Conservation (phyloP, 345 rosid genomes). For the Citrus sp. region DNA sequence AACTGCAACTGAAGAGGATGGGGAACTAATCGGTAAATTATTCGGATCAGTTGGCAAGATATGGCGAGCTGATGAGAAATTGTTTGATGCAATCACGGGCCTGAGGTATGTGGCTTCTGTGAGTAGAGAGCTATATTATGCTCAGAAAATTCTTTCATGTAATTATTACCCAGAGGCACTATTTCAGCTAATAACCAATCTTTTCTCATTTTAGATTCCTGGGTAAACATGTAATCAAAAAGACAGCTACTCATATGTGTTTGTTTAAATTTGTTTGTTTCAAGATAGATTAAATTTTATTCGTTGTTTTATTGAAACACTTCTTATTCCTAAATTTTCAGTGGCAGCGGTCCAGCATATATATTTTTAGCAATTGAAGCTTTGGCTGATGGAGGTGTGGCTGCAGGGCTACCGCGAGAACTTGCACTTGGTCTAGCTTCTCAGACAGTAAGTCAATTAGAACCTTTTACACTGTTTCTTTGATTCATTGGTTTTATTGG, state of each 20-base stretch:
- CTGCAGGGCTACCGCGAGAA: constrained; percentile 93
- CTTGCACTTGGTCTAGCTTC: constrained; percentile 83
- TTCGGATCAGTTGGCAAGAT: constrained; percentile 85
- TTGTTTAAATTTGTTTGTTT: background rate
- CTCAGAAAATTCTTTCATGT: background rate
- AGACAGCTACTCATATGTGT: background rate
- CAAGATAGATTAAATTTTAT: background rate
- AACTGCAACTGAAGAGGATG: constrained; percentile 75
- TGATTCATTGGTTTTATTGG: background rate
- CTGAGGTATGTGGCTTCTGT: constrained; percentile 52
- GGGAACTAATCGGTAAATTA: constrained; percentile 56
- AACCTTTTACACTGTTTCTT: background rate
- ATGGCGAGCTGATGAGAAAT: constrained; percentile 82
- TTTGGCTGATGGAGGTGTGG: constrained; percentile 94
- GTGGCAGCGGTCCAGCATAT: constrained; percentile 97
- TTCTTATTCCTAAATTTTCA: constrained; percentile 28
- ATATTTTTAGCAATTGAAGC: constrained; percentile 90
- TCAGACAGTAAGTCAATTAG: constrained; percentile 58
- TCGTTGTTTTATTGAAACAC: background rate
- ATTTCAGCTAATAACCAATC: background rate
- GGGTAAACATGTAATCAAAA: background rate
- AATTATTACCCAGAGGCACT: background rate
- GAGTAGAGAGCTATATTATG: background rate
- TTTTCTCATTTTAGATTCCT: background rate
- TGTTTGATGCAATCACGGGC: constrained; percentile 89